phyloP scores from a whole-genome alignment of 306 rosid genomes.

The Hippophae tibetana region DNA sequence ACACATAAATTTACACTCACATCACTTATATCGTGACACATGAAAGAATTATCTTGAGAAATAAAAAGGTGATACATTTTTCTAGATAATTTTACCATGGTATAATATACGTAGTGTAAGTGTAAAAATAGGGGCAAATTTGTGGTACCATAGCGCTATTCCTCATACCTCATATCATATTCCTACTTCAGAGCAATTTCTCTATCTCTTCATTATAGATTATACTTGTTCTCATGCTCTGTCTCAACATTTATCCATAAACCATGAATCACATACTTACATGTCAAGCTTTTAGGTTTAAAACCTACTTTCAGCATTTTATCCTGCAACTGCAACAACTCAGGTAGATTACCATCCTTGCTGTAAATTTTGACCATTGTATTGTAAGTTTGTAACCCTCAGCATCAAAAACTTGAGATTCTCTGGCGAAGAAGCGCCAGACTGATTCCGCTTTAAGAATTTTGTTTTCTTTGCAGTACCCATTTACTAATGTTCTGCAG shows the following conservation, averaged over 20 bases:
- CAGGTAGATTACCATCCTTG: slow-evolving; percentile 42
- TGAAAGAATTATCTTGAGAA: too few relatives aligned
- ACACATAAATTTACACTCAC: too few relatives aligned
- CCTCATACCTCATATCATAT: not conserved
- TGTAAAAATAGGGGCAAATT: too few relatives aligned
- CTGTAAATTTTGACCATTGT: slow-evolving; percentile 35
- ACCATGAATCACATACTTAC: slow-evolving; percentile 51
- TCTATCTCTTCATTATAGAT: not conserved
- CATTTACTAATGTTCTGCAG: slow-evolving; percentile 43
- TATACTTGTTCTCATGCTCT: slow-evolving; percentile 10
- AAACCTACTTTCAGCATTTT: slow-evolving; percentile 55
- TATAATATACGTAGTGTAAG: too few relatives aligned
- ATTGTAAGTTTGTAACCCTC: slow-evolving; percentile 79
- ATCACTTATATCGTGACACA: too few relatives aligned
- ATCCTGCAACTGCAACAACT: slow-evolving; percentile 69
- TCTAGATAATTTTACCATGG: too few relatives aligned
- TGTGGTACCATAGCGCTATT: too few relatives aligned
- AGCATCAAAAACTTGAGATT: slow-evolving; percentile 49
- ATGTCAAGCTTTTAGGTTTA: slow-evolving; percentile 60
- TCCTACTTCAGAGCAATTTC: not conserved
- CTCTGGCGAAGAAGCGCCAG: slow-evolving; percentile 44
- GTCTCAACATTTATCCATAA: slow-evolving; percentile 37
- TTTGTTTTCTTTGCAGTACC: slow-evolving; percentile 51
- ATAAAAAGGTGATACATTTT: too few relatives aligned
- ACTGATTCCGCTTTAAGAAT: slow-evolving; percentile 51